These are phyloP conservation scores for Sechiopsis laciniata DNA, from an alignment of 306 rosid genomes.

Conservation along the genomic window DNA sequence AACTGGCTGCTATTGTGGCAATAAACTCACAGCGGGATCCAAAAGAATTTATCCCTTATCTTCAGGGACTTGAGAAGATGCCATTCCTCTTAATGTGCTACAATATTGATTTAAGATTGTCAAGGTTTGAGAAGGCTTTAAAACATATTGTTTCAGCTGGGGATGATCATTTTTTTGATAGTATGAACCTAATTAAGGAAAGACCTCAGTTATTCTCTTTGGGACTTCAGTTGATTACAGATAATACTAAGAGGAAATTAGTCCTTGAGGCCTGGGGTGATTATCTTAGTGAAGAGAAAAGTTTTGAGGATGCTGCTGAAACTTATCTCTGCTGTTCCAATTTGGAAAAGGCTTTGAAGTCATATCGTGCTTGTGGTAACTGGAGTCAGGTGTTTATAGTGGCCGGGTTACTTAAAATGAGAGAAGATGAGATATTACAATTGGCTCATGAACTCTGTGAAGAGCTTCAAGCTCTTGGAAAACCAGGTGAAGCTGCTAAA, in stretches of 20 bases:
- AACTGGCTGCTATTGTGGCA: constrained; percentile 92
- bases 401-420: constrained; percentile 74
- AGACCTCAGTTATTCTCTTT: constrained; percentile 76
- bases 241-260: constrained; percentile 54
- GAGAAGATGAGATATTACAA: constrained; percentile 51
- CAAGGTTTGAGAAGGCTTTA: constrained; percentile 82
- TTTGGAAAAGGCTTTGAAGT: constrained; percentile 78
- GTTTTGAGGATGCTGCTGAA: constrained; percentile 76
- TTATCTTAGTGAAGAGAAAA: constrained; percentile 61
- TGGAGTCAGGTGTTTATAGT: constrained; percentile 72
- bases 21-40: constrained; percentile 95
- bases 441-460: constrained; percentile 87
- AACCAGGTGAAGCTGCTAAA: constrained; percentile 91
- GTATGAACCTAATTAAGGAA: constrained; percentile 67
- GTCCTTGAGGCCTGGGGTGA: constrained; percentile 97
- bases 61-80: constrained; percentile 74
- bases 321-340: constrained; percentile 70
- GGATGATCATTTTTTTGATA: constrained; percentile 65
- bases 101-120: constrained; percentile 79
- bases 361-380: constrained; percentile 66
- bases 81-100: constrained; percentile 69
- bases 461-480: constrained; percentile 95
- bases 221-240: constrained; percentile 75
- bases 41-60: constrained; percentile 86
- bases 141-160: constrained; percentile 85